Conservation (phyloP, 2,329 filamentous ascomycete genomes). For the Diaporthe destruens region DNA sequence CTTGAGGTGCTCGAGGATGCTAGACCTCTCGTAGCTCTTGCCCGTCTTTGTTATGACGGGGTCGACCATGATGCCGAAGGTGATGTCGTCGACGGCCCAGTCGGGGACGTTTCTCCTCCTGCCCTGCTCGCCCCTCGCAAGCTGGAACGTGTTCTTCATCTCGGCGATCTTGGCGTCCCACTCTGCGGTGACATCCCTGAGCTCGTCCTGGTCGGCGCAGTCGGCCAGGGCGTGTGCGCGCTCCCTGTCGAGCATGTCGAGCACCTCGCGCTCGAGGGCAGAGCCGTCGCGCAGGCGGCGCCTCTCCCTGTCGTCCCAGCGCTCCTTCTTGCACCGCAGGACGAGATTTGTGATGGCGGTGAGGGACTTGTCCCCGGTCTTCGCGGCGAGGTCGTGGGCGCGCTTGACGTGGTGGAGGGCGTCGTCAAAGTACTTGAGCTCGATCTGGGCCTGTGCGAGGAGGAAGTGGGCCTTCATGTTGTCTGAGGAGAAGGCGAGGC, state of each 20-base stretch:
- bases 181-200: slow-evolving; percentile 61
- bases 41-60: slow-evolving; percentile 84
- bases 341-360: slow-evolving; percentile 80
- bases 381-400: slow-evolving; percentile 79
- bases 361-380: slow-evolving; percentile 74
- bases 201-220: slow-evolving; percentile 61
- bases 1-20: slow-evolving; percentile 87
- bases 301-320: slow-evolving; percentile 83
- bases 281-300: slow-evolving; percentile 67
- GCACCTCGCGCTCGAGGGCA: slow-evolving; percentile 71
- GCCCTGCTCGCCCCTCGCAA: slow-evolving; percentile 58
- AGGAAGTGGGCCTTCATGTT: slow-evolving; percentile 89
- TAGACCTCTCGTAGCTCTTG: slow-evolving; percentile 88
- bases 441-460: slow-evolving; percentile 85
- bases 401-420: slow-evolving; percentile 77
- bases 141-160: slow-evolving; percentile 65
- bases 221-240: slow-evolving; percentile 57
- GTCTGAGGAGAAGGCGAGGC: slow-evolving; percentile 74
- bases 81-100: slow-evolving; percentile 82
- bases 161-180: slow-evolving; percentile 59
- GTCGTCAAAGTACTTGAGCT: slow-evolving; percentile 77
- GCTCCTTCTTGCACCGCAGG: slow-evolving; percentile 83
- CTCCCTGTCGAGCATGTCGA: slow-evolving; percentile 63
- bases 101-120: slow-evolving; percentile 75
- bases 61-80: slow-evolving; percentile 80